A percentile compares a stretch with the other conserved stretches of the same genome.
phyloP scores from a whole-genome alignment of 1,284 basidiomycete species.

The Melampsora americana region DNA sequence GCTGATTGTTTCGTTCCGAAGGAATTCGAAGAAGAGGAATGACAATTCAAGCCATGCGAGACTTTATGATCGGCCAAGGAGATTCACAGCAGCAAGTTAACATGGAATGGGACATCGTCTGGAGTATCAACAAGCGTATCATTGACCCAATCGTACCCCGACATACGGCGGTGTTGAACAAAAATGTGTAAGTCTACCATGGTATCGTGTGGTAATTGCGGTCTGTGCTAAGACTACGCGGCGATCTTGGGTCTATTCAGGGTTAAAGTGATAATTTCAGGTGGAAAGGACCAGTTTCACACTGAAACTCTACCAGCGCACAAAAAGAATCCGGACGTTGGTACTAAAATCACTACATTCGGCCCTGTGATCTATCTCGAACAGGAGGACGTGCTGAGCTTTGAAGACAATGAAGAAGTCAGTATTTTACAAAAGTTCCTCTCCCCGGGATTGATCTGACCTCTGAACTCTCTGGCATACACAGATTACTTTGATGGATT shows the following conservation, averaged over 20 bases:
- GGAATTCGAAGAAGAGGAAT: slow-evolving; percentile 93
- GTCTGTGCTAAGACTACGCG: slow-evolving; percentile 46
- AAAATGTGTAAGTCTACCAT: slow-evolving; percentile 59
- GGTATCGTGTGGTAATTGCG: too few species aligned
- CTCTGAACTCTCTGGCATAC: neutral
- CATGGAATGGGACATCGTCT: slow-evolving; percentile 97
- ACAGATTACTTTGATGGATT: slow-evolving; percentile 96
- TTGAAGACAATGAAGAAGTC: slow-evolving; percentile 90
- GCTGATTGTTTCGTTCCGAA: slow-evolving; percentile 50
- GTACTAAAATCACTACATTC: slow-evolving; percentile 84
- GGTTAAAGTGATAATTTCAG: slow-evolving; percentile 72
- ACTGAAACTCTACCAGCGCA: slow-evolving; percentile 69
- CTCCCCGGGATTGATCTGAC: neutral
- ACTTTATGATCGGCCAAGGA: slow-evolving; percentile 94
- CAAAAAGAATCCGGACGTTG: slow-evolving; percentile 93
- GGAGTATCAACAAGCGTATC: slow-evolving; percentile 94
- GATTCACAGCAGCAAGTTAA: slow-evolving; percentile 91
- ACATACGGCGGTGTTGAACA: slow-evolving; percentile 77
- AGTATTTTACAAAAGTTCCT: slow-evolving; percentile 43
- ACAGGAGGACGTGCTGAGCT: slow-evolving; percentile 83
- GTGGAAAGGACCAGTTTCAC: slow-evolving; percentile 72
- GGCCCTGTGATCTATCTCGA: slow-evolving; percentile 76
- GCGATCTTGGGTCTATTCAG: slow-evolving; percentile 56
- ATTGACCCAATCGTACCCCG: slow-evolving; percentile 94
- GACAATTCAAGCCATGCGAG: slow-evolving; percentile 88